These are phyloP conservation scores for Beta lomatogona DNA, from an alignment of 179 eudicot genomes.

Conservation along the genomic window DNA sequence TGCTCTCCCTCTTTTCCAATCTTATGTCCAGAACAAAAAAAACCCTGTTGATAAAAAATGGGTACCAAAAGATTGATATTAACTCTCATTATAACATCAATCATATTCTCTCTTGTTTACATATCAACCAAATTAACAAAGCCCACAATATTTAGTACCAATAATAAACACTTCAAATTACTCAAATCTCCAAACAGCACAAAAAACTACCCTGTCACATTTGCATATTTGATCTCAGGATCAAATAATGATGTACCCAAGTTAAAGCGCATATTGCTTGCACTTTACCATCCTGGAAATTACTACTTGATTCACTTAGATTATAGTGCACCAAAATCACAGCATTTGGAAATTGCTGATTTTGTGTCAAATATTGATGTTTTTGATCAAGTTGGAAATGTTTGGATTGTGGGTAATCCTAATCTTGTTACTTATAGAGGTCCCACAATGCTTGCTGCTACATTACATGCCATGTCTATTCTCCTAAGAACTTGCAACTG, in stretches of 20 bases:
- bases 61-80: conserved; percentile 45
- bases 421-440: conserved; percentile 51
- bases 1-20: neutral
- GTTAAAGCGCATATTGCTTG: conserved; percentile 59
- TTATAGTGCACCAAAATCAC: conserved; percentile 35
- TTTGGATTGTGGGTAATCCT: conserved; percentile 47
- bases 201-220: conserved; percentile 57
- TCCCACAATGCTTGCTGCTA: conserved; percentile 45
- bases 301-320: conserved; percentile 50
- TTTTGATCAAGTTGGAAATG: conserved; percentile 40
- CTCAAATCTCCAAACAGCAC: conserved; percentile 29
- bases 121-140: conserved; percentile 42
- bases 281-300: conserved; percentile 49
- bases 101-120: conserved; percentile 52
- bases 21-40: neutral
- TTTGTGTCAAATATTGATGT: conserved; percentile 36
- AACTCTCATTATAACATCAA: conserved; percentile 49
- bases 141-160: conserved; percentile 29
- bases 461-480: conserved; percentile 44
- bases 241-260: conserved; percentile 61
- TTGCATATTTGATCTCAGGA: conserved; percentile 91
- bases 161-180: conserved; percentile 31
- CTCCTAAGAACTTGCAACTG: conserved; percentile 36
- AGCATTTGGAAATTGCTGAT: conserved; percentile 32
- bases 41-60: conserved; percentile 35